Evolutionary conservation across 2,329 filamentous ascomycete genomes (phyloP).

Genomic region (Nigrograna mackinnonii): DNA sequence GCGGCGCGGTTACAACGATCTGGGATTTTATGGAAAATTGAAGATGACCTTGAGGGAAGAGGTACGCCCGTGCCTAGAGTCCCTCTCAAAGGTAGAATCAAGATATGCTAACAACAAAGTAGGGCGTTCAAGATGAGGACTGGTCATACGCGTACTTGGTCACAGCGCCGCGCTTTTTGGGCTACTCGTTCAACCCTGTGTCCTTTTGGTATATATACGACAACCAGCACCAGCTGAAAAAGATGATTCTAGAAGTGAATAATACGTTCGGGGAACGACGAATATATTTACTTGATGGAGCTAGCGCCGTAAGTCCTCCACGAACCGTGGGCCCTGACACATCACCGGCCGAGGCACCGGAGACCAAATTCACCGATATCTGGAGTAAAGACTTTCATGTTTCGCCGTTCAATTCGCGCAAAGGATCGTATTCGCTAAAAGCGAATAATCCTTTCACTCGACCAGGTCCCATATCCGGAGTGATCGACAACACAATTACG

Average conservation of each 20-base stretch:
- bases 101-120: conserved; percentile 6
- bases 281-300: conserved; percentile 62
- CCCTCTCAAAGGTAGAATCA: not conserved
- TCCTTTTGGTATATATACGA: conserved; percentile 82
- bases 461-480: conserved; percentile 18
- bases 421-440: conserved; percentile 52
- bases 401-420: conserved; percentile 69
- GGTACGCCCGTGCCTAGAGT: conserved; percentile 41
- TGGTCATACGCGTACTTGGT: conserved; percentile 73
- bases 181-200: conserved; percentile 74
- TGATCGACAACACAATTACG: conserved; percentile 63
- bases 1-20: conserved; percentile 53
- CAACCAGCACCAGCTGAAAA: conserved; percentile 57
- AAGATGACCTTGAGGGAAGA: conserved; percentile 60
- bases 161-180: conserved; percentile 70
- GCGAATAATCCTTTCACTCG: conserved; percentile 52
- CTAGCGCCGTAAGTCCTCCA: conserved; percentile 30
- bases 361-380: conserved; percentile 49
- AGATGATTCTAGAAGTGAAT: conserved; percentile 74
- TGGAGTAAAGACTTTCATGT: conserved; percentile 78
- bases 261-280: conserved; percentile 76
- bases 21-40: conserved; percentile 67
- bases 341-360: conserved; percentile 1
- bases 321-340: conserved; percentile 13
- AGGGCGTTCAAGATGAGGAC: conserved; percentile 61